Percentiles rank a stretch among this genome's conserved stretches.
Evolutionary conservation across 2,329 filamentous ascomycete species (phyloP).

Genomic region (Paracoccidioides lutzii): DNA sequence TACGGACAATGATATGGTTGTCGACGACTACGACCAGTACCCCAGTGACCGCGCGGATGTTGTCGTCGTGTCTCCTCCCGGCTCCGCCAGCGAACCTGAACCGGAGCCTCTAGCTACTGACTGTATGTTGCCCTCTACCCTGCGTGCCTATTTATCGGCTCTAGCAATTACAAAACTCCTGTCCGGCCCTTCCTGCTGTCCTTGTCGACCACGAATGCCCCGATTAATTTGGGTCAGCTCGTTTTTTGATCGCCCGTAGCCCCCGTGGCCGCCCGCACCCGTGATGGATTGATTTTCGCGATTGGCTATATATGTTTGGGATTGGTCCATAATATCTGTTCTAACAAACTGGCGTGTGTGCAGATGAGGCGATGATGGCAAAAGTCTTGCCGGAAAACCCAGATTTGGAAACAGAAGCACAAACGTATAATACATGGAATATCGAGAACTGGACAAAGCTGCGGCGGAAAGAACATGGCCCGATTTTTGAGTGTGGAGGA

Average conservation of each 20-base stretch:
- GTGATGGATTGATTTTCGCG: neutral
- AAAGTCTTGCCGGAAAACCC: slow-evolving; percentile 62
- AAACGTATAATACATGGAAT: slow-evolving; percentile 70
- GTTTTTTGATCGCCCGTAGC: neutral
- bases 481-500: slow-evolving; percentile 72
- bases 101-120: slow-evolving; percentile 42
- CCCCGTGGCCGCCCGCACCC: neutral
- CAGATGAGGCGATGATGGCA: slow-evolving; percentile 76
- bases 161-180: neutral
- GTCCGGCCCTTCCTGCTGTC: too few species aligned
- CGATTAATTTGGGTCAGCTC: neutral
- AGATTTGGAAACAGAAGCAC: slow-evolving; percentile 67
- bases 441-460: slow-evolving; percentile 71
- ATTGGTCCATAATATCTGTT: neutral
- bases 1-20: slow-evolving; percentile 48
- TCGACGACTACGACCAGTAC: slow-evolving; percentile 42
- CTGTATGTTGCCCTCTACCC: slow-evolving; percentile 26
- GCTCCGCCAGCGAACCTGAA: slow-evolving; percentile 42
- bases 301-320: neutral
- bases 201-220: neutral
- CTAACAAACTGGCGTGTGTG: neutral
- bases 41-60: slow-evolving; percentile 50
- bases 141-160: neutral
- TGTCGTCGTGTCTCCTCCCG: slow-evolving; percentile 49
- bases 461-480: slow-evolving; percentile 72